Conservation (phyloP, 768 basidiomycete species). For the Neoboletus subvelutipes region DNA sequence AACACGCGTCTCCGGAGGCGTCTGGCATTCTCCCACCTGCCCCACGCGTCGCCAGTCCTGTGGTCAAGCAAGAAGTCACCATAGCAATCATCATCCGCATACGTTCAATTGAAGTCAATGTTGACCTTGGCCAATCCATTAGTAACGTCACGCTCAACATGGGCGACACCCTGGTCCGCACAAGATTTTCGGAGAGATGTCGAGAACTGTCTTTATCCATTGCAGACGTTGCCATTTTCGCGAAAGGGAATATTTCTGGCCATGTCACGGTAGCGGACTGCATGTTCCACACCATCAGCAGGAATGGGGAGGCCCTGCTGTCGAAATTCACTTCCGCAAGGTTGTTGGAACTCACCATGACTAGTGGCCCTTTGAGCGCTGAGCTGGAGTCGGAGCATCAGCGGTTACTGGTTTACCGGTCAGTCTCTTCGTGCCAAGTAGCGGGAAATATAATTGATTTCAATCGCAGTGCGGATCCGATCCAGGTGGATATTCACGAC, state of each 20-base stretch:
- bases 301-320: slow-evolving; percentile 43
- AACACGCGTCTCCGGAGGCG: slow-evolving; percentile 21
- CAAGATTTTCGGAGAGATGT: slow-evolving; percentile 57
- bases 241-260: slow-evolving; percentile 73
- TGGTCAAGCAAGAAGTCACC: slow-evolving; percentile 46
- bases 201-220: slow-evolving; percentile 70
- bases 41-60: slow-evolving; percentile 12
- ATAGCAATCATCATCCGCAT: slow-evolving; percentile 69
- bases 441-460: slow-evolving; percentile 1
- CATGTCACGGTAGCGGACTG: slow-evolving; percentile 64
- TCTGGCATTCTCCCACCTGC: slow-evolving; percentile 20
- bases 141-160: slow-evolving; percentile 67
- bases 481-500: slow-evolving; percentile 71
- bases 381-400: slow-evolving; percentile 77
- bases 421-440: slow-evolving; percentile 20
- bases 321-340: slow-evolving; percentile 39
- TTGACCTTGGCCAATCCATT: slow-evolving; percentile 87
- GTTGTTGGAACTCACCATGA: slow-evolving; percentile 74
- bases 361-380: slow-evolving; percentile 65
- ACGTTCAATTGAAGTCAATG: slow-evolving; percentile 67
- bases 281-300: slow-evolving; percentile 71
- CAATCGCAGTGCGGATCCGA: slow-evolving; percentile 65
- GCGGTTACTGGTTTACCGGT: slow-evolving; percentile 75
- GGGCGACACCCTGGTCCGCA: slow-evolving; percentile 60
- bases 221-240: slow-evolving; percentile 49